Conservation (phyloP, 805 yeast genomes). For the Huiozyma naganishii region DNA sequence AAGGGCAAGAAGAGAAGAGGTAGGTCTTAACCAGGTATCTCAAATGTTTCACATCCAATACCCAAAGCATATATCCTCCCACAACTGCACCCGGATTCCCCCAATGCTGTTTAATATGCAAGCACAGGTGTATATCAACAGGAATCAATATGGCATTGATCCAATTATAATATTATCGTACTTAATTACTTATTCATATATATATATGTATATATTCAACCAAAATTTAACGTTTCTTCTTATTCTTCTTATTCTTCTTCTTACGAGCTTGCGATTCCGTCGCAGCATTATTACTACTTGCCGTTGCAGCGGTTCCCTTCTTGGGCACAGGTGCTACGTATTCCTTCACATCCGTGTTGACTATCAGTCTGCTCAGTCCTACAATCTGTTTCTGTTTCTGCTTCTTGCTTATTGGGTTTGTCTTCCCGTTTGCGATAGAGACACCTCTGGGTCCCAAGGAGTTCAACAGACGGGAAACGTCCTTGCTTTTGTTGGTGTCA, state of each 20-base stretch:
- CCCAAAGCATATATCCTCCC: too few species aligned
- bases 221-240: constrained; percentile 17
- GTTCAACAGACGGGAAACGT: constrained; percentile 59
- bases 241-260: constrained; percentile 21
- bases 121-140: too few species aligned
- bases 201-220: constrained; percentile 1
- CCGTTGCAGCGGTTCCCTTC: constrained; percentile 3
- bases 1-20: constrained; percentile 9
- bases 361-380: constrained; percentile 20
- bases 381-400: constrained; percentile 7
- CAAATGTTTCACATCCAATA: too few species aligned
- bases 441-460: constrained; percentile 66
- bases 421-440: constrained; percentile 16
- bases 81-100: too few species aligned
- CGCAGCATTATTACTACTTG: constrained; percentile 2
- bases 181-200: not conserved
- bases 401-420: constrained; percentile 5
- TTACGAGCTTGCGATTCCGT: constrained; percentile 10
- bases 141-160: too few species aligned
- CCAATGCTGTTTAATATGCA: too few species aligned
- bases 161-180: not conserved
- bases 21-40: constrained; percentile 5
- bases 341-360: constrained; percentile 21
- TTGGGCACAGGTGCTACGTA: constrained; percentile 10
- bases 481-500: constrained; percentile 54